Evolutionary conservation across 2,329 filamentous ascomycete species (phyloP).

Genomic region (Cercospora beticola): DNA sequence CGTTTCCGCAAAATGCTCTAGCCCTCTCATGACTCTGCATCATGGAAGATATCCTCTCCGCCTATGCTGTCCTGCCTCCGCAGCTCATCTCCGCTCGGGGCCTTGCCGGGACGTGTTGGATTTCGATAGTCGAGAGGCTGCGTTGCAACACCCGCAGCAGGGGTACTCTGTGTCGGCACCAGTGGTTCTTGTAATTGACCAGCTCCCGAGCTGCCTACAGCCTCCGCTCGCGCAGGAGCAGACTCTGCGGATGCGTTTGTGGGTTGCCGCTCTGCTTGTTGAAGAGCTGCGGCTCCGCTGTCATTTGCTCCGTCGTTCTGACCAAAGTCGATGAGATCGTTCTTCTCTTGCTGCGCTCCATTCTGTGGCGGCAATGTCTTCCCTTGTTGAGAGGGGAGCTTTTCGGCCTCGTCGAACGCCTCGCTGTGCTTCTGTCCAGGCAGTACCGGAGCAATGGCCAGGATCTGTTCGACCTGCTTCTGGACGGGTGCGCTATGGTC

Average conservation of each 20-base stretch:
- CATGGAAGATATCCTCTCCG: constrained; percentile 49
- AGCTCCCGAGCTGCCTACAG: neutral
- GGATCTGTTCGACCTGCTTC: constrained; percentile 75
- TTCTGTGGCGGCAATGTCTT: neutral
- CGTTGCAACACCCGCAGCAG: constrained; percentile 17
- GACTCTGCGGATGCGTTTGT: constrained; percentile 15
- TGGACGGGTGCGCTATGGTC: constrained; percentile 62
- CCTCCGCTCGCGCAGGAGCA: constrained; percentile 9
- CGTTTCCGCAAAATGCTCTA: neutral
- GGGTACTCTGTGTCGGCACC: constrained; percentile 14
- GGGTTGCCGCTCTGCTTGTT: constrained; percentile 11
- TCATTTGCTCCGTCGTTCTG: constrained; percentile 40
- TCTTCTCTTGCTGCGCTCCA: constrained; percentile 23
- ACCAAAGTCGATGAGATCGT: constrained; percentile 60
- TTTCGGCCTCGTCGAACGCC: constrained; percentile 19
- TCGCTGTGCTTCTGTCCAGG: constrained; percentile 59
- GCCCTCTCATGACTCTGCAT: constrained; percentile 42
- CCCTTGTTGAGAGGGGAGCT: constrained; percentile 25
- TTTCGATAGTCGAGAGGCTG: constrained; percentile 17
- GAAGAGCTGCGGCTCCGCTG: constrained; percentile 10
- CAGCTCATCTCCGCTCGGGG: constrained; percentile 25
- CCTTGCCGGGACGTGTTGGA: constrained; percentile 6
- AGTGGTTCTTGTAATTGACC: constrained; percentile 21
- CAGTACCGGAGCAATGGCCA: constrained; percentile 81
- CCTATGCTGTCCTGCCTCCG: constrained; percentile 43